These are phyloP conservation scores for Musa schizocarpa DNA, from an alignment of 176 grass and related monocot species.

Conservation along the genomic window DNA sequence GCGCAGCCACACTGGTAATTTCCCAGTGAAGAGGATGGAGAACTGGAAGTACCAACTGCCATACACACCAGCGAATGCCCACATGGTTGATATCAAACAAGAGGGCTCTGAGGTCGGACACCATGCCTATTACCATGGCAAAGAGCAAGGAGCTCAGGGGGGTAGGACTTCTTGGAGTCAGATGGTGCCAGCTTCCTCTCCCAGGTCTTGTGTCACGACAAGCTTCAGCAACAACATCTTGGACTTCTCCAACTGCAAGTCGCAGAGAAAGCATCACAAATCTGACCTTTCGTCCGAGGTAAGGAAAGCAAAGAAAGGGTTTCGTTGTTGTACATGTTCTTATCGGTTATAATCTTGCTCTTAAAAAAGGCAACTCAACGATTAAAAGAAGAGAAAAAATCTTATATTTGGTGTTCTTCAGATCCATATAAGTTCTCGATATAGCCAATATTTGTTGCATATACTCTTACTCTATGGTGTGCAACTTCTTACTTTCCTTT, in stretches of 20 bases:
- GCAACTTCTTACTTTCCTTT: neutral
- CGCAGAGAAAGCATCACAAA: conserved; percentile 28
- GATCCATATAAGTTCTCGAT: neutral
- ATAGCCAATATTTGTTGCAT: too few species aligned
- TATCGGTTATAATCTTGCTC: conserved; percentile 2
- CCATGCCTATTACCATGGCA: conserved; percentile 10
- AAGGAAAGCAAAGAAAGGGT: neutral
- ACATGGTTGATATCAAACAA: conserved; percentile 37
- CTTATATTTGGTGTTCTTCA: neutral
- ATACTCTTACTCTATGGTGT: too few species aligned
- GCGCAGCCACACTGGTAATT: conserved; percentile 14
- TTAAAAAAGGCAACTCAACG: neutral
- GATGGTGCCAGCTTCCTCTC: conserved; percentile 40
- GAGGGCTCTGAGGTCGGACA: conserved; percentile 29
- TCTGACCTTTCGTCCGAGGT: conserved; percentile 32
- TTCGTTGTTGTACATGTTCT: too few species aligned
- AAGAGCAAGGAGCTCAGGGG: conserved; percentile 27
- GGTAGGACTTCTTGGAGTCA: conserved; percentile 37
- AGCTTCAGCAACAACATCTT: conserved; percentile 46
- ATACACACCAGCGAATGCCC: conserved; percentile 22
- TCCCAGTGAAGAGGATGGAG: conserved; percentile 17
- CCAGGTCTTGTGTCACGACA: conserved; percentile 64
- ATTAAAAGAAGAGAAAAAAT: too few species aligned
- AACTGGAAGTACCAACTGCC: conserved; percentile 24
- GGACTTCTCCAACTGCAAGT: conserved; percentile 71